These are phyloP conservation scores for Candida easanensis DNA, from an alignment of 805 yeast genomes.

Conservation along the genomic window DNA sequence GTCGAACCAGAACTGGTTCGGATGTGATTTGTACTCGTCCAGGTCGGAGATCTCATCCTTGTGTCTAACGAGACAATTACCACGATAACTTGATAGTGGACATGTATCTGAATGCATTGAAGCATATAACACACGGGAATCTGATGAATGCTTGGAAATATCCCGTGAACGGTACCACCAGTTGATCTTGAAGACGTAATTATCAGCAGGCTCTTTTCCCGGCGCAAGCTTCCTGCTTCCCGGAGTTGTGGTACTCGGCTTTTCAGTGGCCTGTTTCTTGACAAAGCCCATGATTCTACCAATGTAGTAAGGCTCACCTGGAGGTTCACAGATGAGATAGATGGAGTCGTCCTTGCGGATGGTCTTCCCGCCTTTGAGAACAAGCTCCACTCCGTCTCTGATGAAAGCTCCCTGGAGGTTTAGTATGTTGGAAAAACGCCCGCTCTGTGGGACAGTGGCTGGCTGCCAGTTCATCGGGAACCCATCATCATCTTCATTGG, in stretches of 20 bases:
- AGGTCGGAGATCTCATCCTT: slow-evolving; percentile 55
- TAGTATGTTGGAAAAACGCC: slow-evolving; percentile 33
- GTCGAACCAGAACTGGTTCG: slow-evolving; percentile 81
- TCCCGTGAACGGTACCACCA: slow-evolving; percentile 93
- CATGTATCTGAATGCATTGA: slow-evolving; percentile 86
- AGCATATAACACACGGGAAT: slow-evolving; percentile 75
- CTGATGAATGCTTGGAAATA: slow-evolving; percentile 61
- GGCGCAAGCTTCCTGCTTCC: slow-evolving; percentile 18
- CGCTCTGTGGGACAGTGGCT: slow-evolving; percentile 3
- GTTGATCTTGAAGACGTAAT: slow-evolving; percentile 66
- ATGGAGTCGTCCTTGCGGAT: slow-evolving; percentile 51
- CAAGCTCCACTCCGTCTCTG: slow-evolving; percentile 21
- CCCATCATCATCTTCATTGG: slow-evolving; percentile 6
- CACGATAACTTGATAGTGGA: slow-evolving; percentile 72
- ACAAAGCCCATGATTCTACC: slow-evolving; percentile 80
- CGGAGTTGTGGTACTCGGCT: slow-evolving; percentile 4
- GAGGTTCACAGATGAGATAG: slow-evolving; percentile 86
- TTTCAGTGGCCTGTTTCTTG: slow-evolving; percentile 24
- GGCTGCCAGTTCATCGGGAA: slow-evolving; percentile 28
- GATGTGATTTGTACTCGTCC: slow-evolving; percentile 50
- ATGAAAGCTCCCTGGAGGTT: slow-evolving; percentile 39
- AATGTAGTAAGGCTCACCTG: slow-evolving; percentile 90
- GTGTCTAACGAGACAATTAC: slow-evolving; percentile 69
- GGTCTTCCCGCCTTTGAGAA: slow-evolving; percentile 19
- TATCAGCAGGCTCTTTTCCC: slow-evolving; percentile 44